Conservation (phyloP, 345 rosid genomes). For the Hypericum perforatum region DNA sequence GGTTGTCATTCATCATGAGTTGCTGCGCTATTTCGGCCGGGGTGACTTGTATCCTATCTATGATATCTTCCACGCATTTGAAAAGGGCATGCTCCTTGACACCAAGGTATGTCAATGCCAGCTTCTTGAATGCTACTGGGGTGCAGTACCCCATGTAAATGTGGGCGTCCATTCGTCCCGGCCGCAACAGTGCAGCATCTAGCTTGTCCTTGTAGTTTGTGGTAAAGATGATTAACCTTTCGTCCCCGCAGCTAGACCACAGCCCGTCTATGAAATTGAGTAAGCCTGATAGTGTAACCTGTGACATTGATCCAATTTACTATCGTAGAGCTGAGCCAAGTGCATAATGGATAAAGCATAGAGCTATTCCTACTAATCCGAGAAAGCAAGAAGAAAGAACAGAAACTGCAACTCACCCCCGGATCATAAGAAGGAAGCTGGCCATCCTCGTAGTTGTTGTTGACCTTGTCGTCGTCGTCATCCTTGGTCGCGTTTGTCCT, state of each 20-base stretch:
- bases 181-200: not conserved
- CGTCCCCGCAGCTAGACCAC: slow-evolving; percentile 3
- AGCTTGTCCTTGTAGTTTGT: slow-evolving; percentile 2
- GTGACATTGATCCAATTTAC: not conserved
- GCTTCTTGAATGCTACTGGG: not conserved
- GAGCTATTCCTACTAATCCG: no score
- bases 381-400: no score
- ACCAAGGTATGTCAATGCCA: slow-evolving; percentile 3
- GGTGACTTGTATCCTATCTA: slow-evolving; percentile 25
- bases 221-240: slow-evolving; percentile 1
- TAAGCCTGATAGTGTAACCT: slow-evolving; percentile 4
- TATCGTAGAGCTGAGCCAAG: not conserved
- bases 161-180: not conserved
- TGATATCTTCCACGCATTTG: slow-evolving; percentile 26
- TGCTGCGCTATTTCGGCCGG: slow-evolving; percentile 52
- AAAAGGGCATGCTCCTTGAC: slow-evolving; percentile 21
- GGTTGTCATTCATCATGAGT: slow-evolving; percentile 29
- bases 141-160: slow-evolving; percentile 4
- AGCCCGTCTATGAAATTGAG: slow-evolving; percentile 1
- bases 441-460: no score
- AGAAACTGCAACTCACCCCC: no score
- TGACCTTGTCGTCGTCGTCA: no score
- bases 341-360: no score
- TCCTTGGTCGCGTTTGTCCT: not conserved
- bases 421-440: no score